Conservation (phyloP, 2,329 filamentous ascomycete species). For the Colletotrichum lupini region DNA sequence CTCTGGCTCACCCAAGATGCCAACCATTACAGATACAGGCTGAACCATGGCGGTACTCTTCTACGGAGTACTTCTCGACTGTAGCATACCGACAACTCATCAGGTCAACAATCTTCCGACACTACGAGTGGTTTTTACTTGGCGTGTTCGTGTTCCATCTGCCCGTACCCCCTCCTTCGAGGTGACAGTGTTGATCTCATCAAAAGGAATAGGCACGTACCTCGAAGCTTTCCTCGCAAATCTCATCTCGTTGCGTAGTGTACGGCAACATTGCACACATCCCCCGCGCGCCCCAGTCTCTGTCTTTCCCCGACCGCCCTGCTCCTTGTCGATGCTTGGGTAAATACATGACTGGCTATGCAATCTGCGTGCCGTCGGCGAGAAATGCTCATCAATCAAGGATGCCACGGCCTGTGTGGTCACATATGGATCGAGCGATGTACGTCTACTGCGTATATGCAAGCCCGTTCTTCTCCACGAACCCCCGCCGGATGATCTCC, state of each 20-base stretch:
- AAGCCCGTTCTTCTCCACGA: background rate
- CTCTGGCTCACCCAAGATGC: background rate
- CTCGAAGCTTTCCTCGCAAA: slow-evolving; percentile 32
- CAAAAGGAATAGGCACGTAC: slow-evolving; percentile 22
- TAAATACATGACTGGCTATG: slow-evolving; percentile 6
- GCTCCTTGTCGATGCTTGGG: slow-evolving; percentile 12
- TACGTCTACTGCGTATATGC: background rate
- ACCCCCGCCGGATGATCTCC: slow-evolving; percentile 11
- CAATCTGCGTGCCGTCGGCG: background rate
- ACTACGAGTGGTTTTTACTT: background rate
- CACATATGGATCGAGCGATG: slow-evolving; percentile 5
- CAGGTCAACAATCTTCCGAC: background rate
- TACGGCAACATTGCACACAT: background rate
- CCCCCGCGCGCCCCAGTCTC: slow-evolving; percentile 1
- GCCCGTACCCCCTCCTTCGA: background rate
- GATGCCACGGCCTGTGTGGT: background rate
- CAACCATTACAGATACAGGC: background rate
- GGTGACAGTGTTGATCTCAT: slow-evolving; percentile 20
- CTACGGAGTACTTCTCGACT: background rate
- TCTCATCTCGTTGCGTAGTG: slow-evolving; percentile 14
- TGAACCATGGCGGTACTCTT: background rate
- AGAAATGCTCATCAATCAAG: background rate
- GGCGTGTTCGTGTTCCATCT: background rate
- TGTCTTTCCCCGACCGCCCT: slow-evolving; percentile 16
- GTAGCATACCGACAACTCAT: background rate